phyloP scores from a whole-genome alignment of 75 land plant species.

The Cupressus sempervirens region DNA sequence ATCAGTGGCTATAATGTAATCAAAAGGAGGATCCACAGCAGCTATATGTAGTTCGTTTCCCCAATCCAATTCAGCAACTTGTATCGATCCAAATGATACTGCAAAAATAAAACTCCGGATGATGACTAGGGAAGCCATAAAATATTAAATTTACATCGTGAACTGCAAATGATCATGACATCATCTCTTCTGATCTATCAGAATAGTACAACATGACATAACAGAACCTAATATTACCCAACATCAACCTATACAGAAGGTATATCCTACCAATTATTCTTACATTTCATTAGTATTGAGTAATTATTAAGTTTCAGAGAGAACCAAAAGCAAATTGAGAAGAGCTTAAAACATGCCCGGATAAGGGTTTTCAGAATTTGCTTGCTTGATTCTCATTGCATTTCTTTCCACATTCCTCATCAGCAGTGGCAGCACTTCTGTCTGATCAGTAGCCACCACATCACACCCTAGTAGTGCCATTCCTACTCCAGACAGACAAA shows the following conservation, averaged over 20 bases:
- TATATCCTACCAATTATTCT: not conserved
- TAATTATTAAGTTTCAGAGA: not conserved
- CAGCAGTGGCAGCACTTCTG: slow-evolving; percentile 83
- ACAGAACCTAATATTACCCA: not conserved
- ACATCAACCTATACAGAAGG: not conserved
- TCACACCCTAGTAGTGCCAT: slow-evolving; percentile 94
- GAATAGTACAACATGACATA: not conserved
- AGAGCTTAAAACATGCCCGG: slow-evolving; percentile 32
- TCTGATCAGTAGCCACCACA: slow-evolving; percentile 88
- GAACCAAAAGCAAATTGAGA: not conserved
- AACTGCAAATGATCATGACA: not conserved
- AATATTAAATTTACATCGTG: not conserved
- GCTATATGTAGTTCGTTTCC: slow-evolving; percentile 69
- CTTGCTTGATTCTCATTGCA: slow-evolving; percentile 62
- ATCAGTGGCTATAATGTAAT: slow-evolving; percentile 94
- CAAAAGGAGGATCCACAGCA: slow-evolving; percentile 84
- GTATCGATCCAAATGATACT: slow-evolving; percentile 77
- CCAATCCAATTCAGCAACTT: slow-evolving; percentile 88
- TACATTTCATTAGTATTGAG: not conserved
- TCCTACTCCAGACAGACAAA: slow-evolving; percentile 37
- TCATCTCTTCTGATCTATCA: not conserved
- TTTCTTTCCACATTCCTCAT: slow-evolving; percentile 82
- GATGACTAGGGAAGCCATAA: not conserved
- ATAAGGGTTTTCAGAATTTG: slow-evolving; percentile 44
- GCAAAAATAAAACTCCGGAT: slow-evolving; percentile 10